These are phyloP conservation scores for Diversispora eburnea DNA, from an alignment of 192 early-diverging fungal species.

Conservation along the genomic window DNA sequence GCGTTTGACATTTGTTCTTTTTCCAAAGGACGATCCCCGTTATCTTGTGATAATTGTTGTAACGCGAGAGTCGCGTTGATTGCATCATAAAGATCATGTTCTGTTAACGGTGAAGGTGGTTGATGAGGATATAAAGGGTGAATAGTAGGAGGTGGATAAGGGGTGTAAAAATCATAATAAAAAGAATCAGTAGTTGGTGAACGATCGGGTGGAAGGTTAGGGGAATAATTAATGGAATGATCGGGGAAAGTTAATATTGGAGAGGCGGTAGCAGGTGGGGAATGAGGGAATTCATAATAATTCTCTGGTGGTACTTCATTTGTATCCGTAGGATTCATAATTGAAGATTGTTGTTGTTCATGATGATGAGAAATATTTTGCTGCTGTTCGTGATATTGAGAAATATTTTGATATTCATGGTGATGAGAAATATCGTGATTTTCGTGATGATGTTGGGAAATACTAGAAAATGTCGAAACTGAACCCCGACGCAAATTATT, in stretches of 20 bases:
- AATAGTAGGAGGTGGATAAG: conserved; percentile 5
- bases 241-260: no score
- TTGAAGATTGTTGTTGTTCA: conserved; percentile 2
- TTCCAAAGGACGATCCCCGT: conserved; percentile 4
- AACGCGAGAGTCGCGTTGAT: conserved; percentile 8
- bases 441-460: background rate
- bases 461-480: conserved; percentile 9
- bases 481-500: conserved; percentile 5
- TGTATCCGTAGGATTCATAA: background rate
- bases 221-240: background rate
- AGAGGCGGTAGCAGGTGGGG: no score
- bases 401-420: no score
- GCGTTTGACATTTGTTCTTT: background rate
- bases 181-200: background rate
- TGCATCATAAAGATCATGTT: conserved; percentile 15
- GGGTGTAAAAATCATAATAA: background rate
- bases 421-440: no score
- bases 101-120: conserved; percentile 12
- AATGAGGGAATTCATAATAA: conserved; percentile 3
- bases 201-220: background rate
- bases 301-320: background rate
- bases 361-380: background rate
- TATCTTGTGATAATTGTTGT: conserved; percentile 15
- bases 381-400: no score
- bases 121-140: background rate